Evolutionary conservation across 768 basidiomycete species (phyloP), one percentile per base, ranked within the genome.

Genomic region (Mycena latifolia): DNA sequence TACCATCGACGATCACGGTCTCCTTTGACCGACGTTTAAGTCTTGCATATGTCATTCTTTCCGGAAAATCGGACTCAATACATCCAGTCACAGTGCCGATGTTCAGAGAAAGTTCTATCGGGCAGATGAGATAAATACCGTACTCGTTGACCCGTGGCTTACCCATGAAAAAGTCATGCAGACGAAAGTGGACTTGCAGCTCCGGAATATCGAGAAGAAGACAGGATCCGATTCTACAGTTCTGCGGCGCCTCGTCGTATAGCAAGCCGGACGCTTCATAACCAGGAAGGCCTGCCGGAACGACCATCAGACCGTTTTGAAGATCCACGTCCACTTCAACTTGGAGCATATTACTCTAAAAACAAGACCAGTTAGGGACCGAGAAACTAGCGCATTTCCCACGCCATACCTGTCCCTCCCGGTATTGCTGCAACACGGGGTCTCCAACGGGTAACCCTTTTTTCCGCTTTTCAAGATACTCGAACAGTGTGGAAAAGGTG

Each of bases 151-250:
- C 37, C 41, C 55, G 53, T 64, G 25, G 67, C 70, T 17, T 52
- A 93, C 94, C 95, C 94, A 98, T 94, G 72, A 88, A 94, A 74
- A 89, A 91, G 72, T 96, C 95, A 66, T 96, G 92, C 61, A 92
- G 80, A 59, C 94, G 85, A 18, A 98, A 81, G 60, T 92, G 85
- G 24, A 96, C 76, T 67, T 94, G 92, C 14, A 96, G 73, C 61
- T 90, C 85, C 0, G 95, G 91, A 7, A 91, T 73, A 0, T 77
- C 77, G 24, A 95, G 72, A 5, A 87, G 74, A 29, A 94, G 66
- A 56, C 85, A 87, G 6, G 85, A 76, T 10, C 89, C 90, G 15
- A 88, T 77, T 45, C 82, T 80, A 25, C 72, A 70, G 43, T 82
- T 80, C 18, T 75, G 57, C 15, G 56, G 68, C 43, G 74, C 69